Conservation (phyloP, 768 basidiomycete species). For the Gymnopilus dilepis region DNA sequence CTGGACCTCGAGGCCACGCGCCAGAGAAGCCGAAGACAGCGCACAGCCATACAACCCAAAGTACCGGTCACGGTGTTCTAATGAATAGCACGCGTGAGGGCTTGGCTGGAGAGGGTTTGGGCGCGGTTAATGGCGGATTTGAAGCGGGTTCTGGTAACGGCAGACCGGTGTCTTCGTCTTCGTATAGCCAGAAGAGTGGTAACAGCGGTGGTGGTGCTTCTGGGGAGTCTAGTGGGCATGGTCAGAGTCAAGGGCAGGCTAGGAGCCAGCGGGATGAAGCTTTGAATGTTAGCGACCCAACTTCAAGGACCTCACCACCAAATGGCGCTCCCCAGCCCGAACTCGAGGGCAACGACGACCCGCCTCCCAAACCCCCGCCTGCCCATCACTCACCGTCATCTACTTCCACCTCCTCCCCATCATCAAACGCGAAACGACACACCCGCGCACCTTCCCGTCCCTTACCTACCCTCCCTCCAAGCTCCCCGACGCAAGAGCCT, state of each 20-base stretch:
- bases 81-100: conserved; percentile 4
- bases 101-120: not conserved
- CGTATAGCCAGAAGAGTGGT: not conserved
- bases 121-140: not conserved
- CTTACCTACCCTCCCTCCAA: not conserved
- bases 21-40: not conserved
- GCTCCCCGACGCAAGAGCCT: not conserved
- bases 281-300: no score
- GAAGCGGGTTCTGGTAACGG: not conserved
- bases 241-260: not conserved
- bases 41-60: conserved; percentile 5
- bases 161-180: not conserved
- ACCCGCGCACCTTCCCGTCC: conserved; percentile 15
- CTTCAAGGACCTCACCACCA: no score
- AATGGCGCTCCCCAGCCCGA: no score
- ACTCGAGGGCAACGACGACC: no score
- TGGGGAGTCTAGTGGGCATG: not conserved
- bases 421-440: conserved; percentile 7
- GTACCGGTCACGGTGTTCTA: not conserved
- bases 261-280: no score
- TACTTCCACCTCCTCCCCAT: not conserved
- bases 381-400: no score
- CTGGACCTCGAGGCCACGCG: not conserved
- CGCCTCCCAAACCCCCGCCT: no score
- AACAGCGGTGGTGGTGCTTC: not conserved